Base-by-base conservation (phyloP, 192 early-diverging fungal genomes). In the Coemansia sp. region DNA sequence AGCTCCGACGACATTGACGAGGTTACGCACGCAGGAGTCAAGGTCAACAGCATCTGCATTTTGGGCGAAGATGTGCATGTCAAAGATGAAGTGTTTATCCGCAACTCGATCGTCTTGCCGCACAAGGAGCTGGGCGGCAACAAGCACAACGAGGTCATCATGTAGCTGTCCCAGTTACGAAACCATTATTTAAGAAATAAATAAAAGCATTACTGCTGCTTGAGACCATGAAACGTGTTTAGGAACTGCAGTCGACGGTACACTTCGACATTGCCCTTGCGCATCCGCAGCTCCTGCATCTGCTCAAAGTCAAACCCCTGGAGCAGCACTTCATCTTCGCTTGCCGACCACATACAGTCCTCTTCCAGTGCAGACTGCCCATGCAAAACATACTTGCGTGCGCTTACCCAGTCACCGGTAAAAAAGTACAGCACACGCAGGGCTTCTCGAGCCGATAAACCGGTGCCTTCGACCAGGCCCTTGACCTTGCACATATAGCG, bases 41-140 rank as follows among this genome's bases (percentile, higher is more conserved):
- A 96, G 84, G 84, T 90, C 50, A 93, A 93, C 66, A 88, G 85
- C 51, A 88, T 94, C 50, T 87, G 90, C 38, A 94, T 99, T 52
- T 80, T 99, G 20, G 94, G 89, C 46, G 91, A 93, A 64, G 92
- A 91, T 62, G 93, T 97, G 17, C 82, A 84, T 8, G 90, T 99
- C 45, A 89, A 87, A 62, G 93, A 96, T 68, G 96, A 99, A 80
- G 83, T 85, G 51, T 87, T 93, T 30, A 90, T 99, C 59, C 84
- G 96, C 62, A 96, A 97, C 82, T 97, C 93, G 57, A 93, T 97
- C 53, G 94, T 99, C 26, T 66, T 99, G 60, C 96, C 96, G 20
- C 89, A 97, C 81, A 99, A 99, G 86, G 96, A 95, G 53, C 81
- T 98, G 52, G 90, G 90, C 70, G 55, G 71, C 38, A 88, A 83